Base-by-base conservation (phyloP, 2,329 filamentous ascomycete species). In the Verticillium klebahnii region DNA sequence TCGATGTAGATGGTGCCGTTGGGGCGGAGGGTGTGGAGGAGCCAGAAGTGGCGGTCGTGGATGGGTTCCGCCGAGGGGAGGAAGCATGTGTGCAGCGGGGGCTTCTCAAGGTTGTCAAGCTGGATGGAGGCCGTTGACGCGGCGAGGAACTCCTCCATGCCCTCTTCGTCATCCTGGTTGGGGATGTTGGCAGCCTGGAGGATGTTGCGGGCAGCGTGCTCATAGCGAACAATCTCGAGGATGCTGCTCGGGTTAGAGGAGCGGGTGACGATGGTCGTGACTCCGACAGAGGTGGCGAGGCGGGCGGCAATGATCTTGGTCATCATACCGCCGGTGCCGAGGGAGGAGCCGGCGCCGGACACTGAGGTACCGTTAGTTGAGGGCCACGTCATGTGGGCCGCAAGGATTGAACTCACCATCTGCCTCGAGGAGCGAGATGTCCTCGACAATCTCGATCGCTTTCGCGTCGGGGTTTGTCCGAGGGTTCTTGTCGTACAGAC, bases 221-320 rank as follows among this genome's bases (percentile, higher is more conserved):
- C 84, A 74, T 97, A 91, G 56, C 83, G 84, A 62, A 97, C 91
- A 66, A 99, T 97, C 67, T 89, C 88, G 66, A 89, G 81, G 63
- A 99, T 93, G 72, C 98, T 98, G 29, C 92, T 93, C 0, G 95
- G 95, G 65, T 90, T 93, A n/a, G 91, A 95, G 62, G 92, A 96
- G 67, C 90, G 89, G 9, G 95, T 97, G 71, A 99, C 98, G 71
- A 99, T 86, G 3, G 95, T 98, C 1, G 93, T 98, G 39, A 98
- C 94, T 56, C 95, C 95, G 14, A 93, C 95, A 39, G 93, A 95
- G 7, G 93, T 97, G 37, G 94, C 95, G 45, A 99, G 84, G 60
- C 91, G 87, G 31, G 95, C 95, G 60, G 95, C 95, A 31, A 96
- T 89, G 68, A 99, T 97, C 79, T 99, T 99, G 62, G 95, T 99